Evolutionary conservation across 1,284 basidiomycete genomes (phyloP).

Genomic region (Cystobasidium pallidum): DNA sequence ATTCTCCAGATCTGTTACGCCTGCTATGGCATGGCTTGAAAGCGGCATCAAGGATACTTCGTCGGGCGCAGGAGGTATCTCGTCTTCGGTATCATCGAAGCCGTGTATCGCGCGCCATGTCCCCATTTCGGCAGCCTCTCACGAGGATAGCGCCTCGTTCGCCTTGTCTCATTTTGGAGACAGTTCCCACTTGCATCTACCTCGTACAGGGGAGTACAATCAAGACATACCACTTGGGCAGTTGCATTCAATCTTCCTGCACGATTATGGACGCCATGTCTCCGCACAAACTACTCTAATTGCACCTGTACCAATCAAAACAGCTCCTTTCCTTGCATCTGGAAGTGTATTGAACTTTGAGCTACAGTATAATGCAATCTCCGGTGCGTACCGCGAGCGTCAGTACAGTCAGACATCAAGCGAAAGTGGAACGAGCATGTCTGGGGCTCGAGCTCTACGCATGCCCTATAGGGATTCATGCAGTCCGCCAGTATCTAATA

Average conservation of each 20-base stretch:
- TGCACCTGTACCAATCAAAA: not conserved
- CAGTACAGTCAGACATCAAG: constrained; percentile 5
- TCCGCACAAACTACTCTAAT: not conserved
- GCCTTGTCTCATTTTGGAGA: not conserved
- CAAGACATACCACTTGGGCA: not conserved
- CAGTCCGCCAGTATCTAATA: not conserved
- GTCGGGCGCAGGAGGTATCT: too few species aligned
- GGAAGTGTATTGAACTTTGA: not conserved
- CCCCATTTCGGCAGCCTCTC: not conserved
- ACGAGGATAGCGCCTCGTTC: not conserved
- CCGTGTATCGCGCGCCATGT: not conserved
- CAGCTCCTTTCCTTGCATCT: not conserved
- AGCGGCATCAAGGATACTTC: too few species aligned
- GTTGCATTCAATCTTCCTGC: not conserved
- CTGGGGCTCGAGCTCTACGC: not conserved
- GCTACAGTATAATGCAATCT: not conserved
- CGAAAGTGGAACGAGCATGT: not conserved
- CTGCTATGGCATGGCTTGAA: too few species aligned
- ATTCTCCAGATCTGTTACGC: too few species aligned
- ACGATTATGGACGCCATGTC: not conserved
- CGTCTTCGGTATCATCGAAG: not conserved
- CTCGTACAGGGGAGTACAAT: too few species aligned
- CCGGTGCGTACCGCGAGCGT: not conserved
- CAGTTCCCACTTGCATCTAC: too few species aligned
- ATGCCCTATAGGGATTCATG: constrained; percentile 1